Base-by-base conservation (phyloP, 106 monocot species). In the Amphibolis antarctica region DNA sequence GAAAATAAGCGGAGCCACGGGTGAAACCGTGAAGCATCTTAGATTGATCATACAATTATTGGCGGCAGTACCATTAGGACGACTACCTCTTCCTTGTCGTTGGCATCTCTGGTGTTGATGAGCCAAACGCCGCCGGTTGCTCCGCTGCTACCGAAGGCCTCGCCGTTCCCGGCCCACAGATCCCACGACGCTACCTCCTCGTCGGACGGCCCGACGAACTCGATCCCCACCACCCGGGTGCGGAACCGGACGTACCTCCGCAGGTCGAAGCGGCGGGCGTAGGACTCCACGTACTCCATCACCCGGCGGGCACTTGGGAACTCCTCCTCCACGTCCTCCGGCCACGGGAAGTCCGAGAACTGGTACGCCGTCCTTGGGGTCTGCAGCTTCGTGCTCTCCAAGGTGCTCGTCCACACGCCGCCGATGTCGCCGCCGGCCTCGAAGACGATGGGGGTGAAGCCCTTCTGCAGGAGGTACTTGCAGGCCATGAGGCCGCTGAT, bases 321-420 rank as follows among this genome's bases (percentile, higher is more conserved):
- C 10, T 69, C 60, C 0, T 73, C 59, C 66, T 89, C 81, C 0
- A 49, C 49, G 47, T 86, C 69, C 55, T 94, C 73, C 45, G 44
- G 50, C 93, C 89, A 94, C 19, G 67, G 79, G 61, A 71, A 80
- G 77, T 94, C 93, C 15, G 93, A 94, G 83, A 94, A 94, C 79
- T 94, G 89, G 62, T 89, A 94, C 73, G 84, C 86, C 11, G 72
- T 65, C 29, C 93, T 59, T 7, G 93, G 89, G 1, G 89, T 94
- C 73, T 94, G 93, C 21, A 89, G 73, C 72, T 75, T 71, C 21
- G 93, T 94, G 22, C 86, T 77, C 10, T 77, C 75, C 73, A 68
- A 89, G 20, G 83, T 61, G 62, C 93, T 80, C 76, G 57, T 72
- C 93, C 93, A 89, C 36, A 94, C 93, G 3, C 93, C 89, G 1